phyloP scores from a whole-genome alignment of 805 yeast species.

The Nakazawaea wyomingensis region DNA sequence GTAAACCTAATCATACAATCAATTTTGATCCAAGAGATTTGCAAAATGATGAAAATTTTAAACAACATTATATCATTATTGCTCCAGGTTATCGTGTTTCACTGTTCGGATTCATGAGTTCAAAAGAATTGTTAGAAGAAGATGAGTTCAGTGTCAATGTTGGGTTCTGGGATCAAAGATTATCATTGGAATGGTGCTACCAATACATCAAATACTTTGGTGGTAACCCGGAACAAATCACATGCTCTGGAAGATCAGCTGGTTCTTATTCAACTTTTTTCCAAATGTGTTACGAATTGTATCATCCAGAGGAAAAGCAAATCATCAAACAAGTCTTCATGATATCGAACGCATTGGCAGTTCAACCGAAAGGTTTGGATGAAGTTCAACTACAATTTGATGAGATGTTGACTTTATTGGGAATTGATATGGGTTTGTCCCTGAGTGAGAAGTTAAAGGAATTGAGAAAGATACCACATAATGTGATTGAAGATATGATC shows the following conservation, averaged over 20 bases:
- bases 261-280: constrained; percentile 40
- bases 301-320: constrained; percentile 34
- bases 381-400: constrained; percentile 33
- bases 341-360: constrained; percentile 32
- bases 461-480: constrained; percentile 12
- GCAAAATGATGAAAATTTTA: constrained; percentile 24
- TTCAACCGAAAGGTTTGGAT: constrained; percentile 33
- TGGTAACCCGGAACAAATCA: constrained; percentile 37
- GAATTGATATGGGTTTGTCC: constrained; percentile 14
- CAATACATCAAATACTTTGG: constrained; percentile 39
- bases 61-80: constrained; percentile 31
- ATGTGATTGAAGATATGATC: constrained; percentile 21
- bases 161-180: constrained; percentile 44
- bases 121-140: constrained; percentile 32
- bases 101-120: constrained; percentile 31
- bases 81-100: constrained; percentile 36
- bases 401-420: constrained; percentile 26
- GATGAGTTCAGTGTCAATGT: constrained; percentile 24
- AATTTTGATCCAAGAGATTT: constrained; percentile 19
- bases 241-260: constrained; percentile 43
- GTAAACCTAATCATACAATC: constrained; percentile 21
- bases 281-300: constrained; percentile 37
- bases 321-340: constrained; percentile 33
- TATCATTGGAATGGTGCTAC: constrained; percentile 42
- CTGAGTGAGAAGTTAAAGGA: constrained; percentile 18